Evolutionary conservation across 495 filamentous ascomycete genomes (phyloP).

Genomic region (Tuber umbilicatum): DNA sequence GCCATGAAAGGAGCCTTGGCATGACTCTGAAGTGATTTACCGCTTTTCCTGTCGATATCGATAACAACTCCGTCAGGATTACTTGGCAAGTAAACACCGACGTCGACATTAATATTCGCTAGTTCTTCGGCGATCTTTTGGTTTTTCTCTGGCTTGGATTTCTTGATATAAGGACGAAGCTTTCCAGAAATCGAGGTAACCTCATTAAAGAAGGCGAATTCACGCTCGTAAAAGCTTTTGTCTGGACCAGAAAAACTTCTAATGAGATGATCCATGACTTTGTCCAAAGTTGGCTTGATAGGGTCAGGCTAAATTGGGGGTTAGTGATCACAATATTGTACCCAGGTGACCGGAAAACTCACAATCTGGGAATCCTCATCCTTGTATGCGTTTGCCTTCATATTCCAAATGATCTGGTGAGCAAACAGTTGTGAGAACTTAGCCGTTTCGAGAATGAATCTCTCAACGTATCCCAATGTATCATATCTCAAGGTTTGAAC

Average conservation of each 20-base stretch:
- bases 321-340: conserved; percentile 42
- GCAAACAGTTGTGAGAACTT: conserved; percentile 95
- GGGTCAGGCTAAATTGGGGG: conserved; percentile 62
- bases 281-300: conserved; percentile 87
- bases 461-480: conserved; percentile 85
- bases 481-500: conserved; percentile 96
- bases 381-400: conserved; percentile 97
- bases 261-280: conserved; percentile 76
- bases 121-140: conserved; percentile 98
- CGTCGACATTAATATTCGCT: conserved; percentile 89
- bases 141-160: conserved; percentile 92
- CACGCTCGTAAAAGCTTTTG: conserved; percentile 80
- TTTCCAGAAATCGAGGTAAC: conserved; percentile 93
- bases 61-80: conserved; percentile 96
- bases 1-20: conserved; percentile 99
- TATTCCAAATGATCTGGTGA: conserved; percentile 99
- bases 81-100: conserved; percentile 92
- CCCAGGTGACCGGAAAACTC: conserved; percentile 43
- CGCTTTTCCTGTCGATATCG: conserved; percentile 94
- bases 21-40: conserved; percentile 93
- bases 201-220: conserved; percentile 97
- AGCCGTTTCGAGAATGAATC: conserved; percentile 92
- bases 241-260: conserved; percentile 72
- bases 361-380: conserved; percentile 88
- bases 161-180: conserved; percentile 86